Evolutionary conservation across 257 asterid species (phyloP).

Genomic region (Anisodus tanguticus): DNA sequence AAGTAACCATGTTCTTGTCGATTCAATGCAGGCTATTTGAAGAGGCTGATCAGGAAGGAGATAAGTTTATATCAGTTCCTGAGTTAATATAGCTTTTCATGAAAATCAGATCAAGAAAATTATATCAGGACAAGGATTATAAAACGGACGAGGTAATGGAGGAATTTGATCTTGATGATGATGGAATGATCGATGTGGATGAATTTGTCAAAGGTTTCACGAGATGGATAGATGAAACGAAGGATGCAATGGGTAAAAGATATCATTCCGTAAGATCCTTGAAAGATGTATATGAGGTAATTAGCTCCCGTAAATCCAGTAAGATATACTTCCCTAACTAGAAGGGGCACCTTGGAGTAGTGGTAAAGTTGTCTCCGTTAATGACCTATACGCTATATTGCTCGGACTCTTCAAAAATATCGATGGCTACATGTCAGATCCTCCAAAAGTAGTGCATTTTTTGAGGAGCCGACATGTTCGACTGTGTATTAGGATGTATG

Average conservation of each 20-base stretch:
- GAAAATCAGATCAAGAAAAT: constrained; percentile 44
- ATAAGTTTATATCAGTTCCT: constrained; percentile 45
- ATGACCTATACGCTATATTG: neutral
- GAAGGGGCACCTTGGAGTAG: neutral
- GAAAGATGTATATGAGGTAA: constrained; percentile 53
- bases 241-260: constrained; percentile 53
- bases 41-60: constrained; percentile 53
- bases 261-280: constrained; percentile 54
- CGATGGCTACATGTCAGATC: neutral
- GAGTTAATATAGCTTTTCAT: constrained; percentile 54
- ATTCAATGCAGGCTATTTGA: constrained; percentile 44
- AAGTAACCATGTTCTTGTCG: neutral
- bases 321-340: neutral
- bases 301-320: neutral
- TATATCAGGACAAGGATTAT: constrained; percentile 40
- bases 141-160: constrained; percentile 45
- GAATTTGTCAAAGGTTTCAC: constrained; percentile 60
- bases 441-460: neutral
- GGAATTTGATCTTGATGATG: constrained; percentile 51
- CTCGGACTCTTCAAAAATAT: neutral
- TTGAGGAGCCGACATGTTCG: neutral
- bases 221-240: constrained; percentile 64
- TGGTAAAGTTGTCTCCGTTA: neutral
- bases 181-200: constrained; percentile 52
- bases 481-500: too few relatives aligned